Evolutionary conservation across 129 eudicot species (phyloP), one percentile per base, ranked within the genome.

Genomic region (Gnaphalium uliginosum): DNA sequence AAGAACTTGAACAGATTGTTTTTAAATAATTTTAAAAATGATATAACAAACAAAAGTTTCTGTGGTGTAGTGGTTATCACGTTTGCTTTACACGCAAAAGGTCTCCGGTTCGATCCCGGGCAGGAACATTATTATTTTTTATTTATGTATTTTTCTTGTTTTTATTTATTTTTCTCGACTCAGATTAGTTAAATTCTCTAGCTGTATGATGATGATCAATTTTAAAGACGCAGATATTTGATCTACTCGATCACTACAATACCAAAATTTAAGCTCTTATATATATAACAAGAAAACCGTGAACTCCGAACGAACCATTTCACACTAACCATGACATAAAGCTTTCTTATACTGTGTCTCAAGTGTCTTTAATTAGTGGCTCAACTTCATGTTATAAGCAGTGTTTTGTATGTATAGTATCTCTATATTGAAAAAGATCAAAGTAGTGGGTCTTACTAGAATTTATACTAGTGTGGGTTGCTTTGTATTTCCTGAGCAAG

Each of bases 401-500:
- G 13, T 58, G 11, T 22, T 58, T 33, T 33, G 8, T 33, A 33
- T 58, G 26, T 22, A 33, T 13, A 5, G n/a, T 15, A 15, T 1
- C 19, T 51, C 15, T 51, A 15, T 51, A 51, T 51, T 51, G 19
- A 66, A 3, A 66, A 66, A 21, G 32, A 46, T 10, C 48, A 43
- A 65, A 50, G 18, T 56, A 68, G 19, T 76, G 9, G 32, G 21
- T 74, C 18, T 75, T 63, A 64, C 53, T 65, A 48, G 22, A 65
- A 30, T 23, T 65, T 24, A 35, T 5, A 62, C 6, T 29, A 66
- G 50, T 21, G 23, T 23, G 85, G 89, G 48, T 84, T 84, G 8
- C 85, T 79, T 43, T 90, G 86, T 37, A 93, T 86, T 82, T 90
- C 95, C 8, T 88, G 78, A 32, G 92, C 98, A 29, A 93, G 77